Percentiles rank a stretch among this genome's conserved stretches.
Conservation (phyloP, 2,329 filamentous ascomycete species). For the Colletotrichum liaoningense region DNA sequence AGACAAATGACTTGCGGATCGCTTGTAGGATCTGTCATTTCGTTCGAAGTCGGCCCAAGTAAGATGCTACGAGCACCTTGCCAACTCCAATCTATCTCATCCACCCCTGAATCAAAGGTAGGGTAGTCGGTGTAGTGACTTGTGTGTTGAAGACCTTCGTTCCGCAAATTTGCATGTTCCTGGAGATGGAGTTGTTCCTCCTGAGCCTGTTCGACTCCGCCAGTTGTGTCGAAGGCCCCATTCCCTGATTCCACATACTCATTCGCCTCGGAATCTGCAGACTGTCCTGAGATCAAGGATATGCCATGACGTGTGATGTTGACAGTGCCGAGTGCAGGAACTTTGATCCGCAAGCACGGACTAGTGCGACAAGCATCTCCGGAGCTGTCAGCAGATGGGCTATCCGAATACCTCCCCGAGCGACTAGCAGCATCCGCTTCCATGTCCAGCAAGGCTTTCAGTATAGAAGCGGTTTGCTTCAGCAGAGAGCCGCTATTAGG, state of each 20-base stretch:
- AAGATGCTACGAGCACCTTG: background rate
- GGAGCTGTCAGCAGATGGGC: background rate
- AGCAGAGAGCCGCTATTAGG: slow-evolving; percentile 43
- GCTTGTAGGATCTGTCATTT: background rate
- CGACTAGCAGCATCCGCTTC: background rate
- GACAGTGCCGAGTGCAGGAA: background rate
- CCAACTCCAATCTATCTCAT: background rate
- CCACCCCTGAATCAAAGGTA: background rate
- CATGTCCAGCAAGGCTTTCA: slow-evolving; percentile 40
- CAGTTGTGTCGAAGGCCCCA: background rate
- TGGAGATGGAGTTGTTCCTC: background rate
- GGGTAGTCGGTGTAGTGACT: background rate
- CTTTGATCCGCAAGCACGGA: background rate
- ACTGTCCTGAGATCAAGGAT: no score
- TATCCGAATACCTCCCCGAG: background rate
- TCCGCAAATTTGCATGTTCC: no score
- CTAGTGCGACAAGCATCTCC: no score
- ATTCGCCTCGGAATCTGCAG: background rate
- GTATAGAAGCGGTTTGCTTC: slow-evolving; percentile 40
- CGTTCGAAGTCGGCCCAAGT: background rate
- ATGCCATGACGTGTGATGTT: background rate
- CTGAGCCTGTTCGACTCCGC: background rate
- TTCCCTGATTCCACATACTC: background rate
- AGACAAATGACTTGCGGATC: background rate
- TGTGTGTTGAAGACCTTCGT: background rate